Evolutionary conservation across 2,329 filamentous ascomycete genomes (phyloP).

Genomic region (Achaetomium macrosporum): DNA sequence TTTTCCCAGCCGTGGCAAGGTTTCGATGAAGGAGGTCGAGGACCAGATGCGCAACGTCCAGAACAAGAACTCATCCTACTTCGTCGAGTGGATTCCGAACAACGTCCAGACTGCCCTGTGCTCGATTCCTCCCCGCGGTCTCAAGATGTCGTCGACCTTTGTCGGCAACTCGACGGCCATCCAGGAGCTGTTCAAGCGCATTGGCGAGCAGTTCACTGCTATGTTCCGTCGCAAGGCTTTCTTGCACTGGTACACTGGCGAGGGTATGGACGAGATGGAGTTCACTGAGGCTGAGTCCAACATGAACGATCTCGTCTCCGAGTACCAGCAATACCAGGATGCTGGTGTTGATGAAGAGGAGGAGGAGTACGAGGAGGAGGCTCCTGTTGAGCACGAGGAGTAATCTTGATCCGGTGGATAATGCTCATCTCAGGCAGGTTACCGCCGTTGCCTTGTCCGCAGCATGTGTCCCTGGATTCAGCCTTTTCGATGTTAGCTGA

Average conservation of each 20-base stretch:
- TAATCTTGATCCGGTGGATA: slow-evolving; percentile 26
- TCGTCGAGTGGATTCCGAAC: slow-evolving; percentile 99
- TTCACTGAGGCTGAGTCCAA: slow-evolving; percentile 99
- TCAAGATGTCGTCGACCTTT: slow-evolving; percentile 99
- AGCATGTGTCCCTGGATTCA: neutral
- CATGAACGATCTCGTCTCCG: slow-evolving; percentile 99
- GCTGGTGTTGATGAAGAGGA: slow-evolving; percentile 95
- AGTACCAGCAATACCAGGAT: slow-evolving; percentile 99
- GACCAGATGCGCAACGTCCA: slow-evolving; percentile 99
- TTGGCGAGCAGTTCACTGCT: slow-evolving; percentile 98
- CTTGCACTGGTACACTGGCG: slow-evolving; percentile 99
- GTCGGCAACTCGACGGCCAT: slow-evolving; percentile 99
- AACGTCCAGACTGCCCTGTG: slow-evolving; percentile 99
- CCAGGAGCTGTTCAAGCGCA: slow-evolving; percentile 99
- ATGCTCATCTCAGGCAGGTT: slow-evolving; percentile 1
- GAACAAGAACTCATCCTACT: slow-evolving; percentile 99
- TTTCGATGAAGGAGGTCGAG: slow-evolving; percentile 99
- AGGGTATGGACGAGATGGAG: slow-evolving; percentile 99
- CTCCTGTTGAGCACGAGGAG: slow-evolving; percentile 65
- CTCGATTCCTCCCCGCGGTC: slow-evolving; percentile 94
- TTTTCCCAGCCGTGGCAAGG: slow-evolving; percentile 75
- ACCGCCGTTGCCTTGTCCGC: slow-evolving; percentile 1
- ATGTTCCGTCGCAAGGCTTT: slow-evolving; percentile 99
- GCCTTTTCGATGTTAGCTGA: neutral
- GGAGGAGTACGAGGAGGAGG: slow-evolving; percentile 90